Base-by-base conservation (phyloP, 2,329 filamentous ascomycete genomes). In the Colletotrichum musicola region DNA sequence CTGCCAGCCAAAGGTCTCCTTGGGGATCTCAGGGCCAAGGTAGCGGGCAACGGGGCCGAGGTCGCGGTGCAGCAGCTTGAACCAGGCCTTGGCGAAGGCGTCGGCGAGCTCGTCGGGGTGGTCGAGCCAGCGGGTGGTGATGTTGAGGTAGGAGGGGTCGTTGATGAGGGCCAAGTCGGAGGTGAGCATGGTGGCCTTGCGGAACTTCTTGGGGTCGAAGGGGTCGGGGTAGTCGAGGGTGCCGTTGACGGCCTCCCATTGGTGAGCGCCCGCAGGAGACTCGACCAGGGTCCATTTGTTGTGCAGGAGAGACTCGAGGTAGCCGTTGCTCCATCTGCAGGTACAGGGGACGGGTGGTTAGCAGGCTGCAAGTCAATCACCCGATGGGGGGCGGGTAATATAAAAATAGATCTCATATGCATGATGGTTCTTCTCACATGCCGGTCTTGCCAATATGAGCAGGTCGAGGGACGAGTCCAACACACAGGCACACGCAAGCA, bases 51-150 rank as follows among this genome's bases (percentile, higher is more conserved):
- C 83, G 50, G 92, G 92, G 16, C 92, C 92, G 81, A 95, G 87
- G 78, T 94, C 92, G 82, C 92, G 92, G 83, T 95, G 92, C 40
- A 92, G 84, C 49, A 95, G 87, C 88, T 95, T 94, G 88, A 93
- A 95, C 92, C 92, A 95, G 14, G 92, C 92, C 57, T 88, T 88
- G 22, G 86, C 84, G 75, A 94, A 95, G 9, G 87, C 89, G 69
- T 93, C 89, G 62, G 85, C 85, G 46, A 94, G 85, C 83, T 93
- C 81, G 53, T 92, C 85, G 1, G 90, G 90, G 81, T 94, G 82
- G 72, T 89, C 87, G 54, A 91, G 82, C 86, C 89, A 94, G 74
- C 85, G 87, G 61, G 89, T 88, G 18, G 90, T 87, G 77, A 95
- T 92, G 87, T 93, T 93, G 82, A 92, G 90, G 81, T 93, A 95